A percentile compares a stretch with the other conserved stretches of the same genome.
Evolutionary conservation across 2,329 filamentous ascomycete species (phyloP).

Genomic region (Curvularia lunata): DNA sequence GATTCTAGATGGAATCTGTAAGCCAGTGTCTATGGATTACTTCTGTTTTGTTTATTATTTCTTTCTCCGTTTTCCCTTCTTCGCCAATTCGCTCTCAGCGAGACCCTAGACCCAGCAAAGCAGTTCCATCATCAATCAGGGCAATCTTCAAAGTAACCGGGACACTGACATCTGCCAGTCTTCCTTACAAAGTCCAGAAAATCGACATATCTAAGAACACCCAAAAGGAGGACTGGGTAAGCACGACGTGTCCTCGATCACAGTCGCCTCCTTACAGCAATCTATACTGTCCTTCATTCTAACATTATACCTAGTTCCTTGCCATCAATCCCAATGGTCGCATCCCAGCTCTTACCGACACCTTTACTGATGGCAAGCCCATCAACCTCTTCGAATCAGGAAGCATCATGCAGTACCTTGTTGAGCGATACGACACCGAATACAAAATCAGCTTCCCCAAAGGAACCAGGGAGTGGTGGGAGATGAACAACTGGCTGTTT

Average conservation of each 20-base stretch:
- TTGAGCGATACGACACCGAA: conserved; percentile 79
- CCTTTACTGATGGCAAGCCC: conserved; percentile 71
- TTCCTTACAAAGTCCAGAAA: conserved; percentile 77
- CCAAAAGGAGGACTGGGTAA: conserved; percentile 76
- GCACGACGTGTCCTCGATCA: not conserved
- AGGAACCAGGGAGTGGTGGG: conserved; percentile 76
- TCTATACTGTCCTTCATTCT: not conserved
- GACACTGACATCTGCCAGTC: conserved; percentile 28
- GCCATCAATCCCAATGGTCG: conserved; percentile 92
- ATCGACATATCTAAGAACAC: conserved; percentile 75
- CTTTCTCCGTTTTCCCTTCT: not conserved
- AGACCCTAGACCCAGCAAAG: not conserved
- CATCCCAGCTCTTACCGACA: conserved; percentile 84
- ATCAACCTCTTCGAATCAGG: conserved; percentile 85
- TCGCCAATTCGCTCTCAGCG: not conserved
- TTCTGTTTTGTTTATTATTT: not conserved
- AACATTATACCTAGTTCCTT: conserved; percentile 65
- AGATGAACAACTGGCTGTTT: conserved; percentile 75
- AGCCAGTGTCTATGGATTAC: not conserved
- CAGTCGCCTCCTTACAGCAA: not conserved
- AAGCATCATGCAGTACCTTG: conserved; percentile 82
- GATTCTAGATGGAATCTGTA: not conserved
- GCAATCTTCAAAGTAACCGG: not conserved
- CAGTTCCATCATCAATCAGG: not conserved
- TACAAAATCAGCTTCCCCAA: conserved; percentile 81